Evolutionary conservation across 2,329 filamentous ascomycete species (phyloP).

Genomic region (Colletotrichum siamense): DNA sequence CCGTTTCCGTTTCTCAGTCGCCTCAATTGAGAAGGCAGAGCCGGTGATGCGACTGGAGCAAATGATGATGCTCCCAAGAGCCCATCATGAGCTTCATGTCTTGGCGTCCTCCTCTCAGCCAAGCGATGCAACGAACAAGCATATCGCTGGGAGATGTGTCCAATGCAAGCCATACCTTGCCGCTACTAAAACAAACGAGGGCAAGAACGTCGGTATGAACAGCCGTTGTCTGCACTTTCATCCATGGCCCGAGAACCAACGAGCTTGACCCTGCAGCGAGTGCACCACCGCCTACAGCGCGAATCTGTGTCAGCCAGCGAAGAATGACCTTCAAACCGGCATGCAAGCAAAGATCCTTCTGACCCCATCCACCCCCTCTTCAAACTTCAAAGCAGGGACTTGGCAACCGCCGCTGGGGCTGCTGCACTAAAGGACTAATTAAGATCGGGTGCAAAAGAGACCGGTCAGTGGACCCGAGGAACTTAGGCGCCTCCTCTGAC

Average conservation of each 20-base stretch:
- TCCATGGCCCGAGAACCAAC: neutral
- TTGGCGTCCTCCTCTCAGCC: neutral
- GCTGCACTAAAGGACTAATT: neutral
- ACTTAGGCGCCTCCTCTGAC: conserved; percentile 2
- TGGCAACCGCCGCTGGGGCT: neutral
- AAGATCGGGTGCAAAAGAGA: neutral
- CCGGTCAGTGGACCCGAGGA: neutral
- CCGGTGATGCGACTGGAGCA: neutral
- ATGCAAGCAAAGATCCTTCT: neutral
- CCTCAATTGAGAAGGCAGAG: conserved; percentile 7
- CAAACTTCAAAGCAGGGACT: neutral
- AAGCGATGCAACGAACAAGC: conserved; percentile 9
- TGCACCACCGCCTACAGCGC: neutral
- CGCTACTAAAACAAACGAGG: neutral
- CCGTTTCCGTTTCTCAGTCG: neutral
- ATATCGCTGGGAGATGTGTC: conserved; percentile 8
- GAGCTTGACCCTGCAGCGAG: neutral
- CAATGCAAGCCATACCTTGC: conserved; percentile 4
- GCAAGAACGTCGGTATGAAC: neutral
- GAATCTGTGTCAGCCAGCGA: neutral
- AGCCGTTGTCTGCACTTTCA: neutral
- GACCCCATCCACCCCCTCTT: neutral
- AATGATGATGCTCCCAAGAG: neutral
- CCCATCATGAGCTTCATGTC: neutral
- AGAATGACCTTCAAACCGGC: neutral